A percentile compares a stretch with the other conserved stretches of the same genome.
These are phyloP conservation scores for Haberlea rhodopensis DNA, from an alignment of 257 asterid species.

Conservation along the genomic window DNA sequence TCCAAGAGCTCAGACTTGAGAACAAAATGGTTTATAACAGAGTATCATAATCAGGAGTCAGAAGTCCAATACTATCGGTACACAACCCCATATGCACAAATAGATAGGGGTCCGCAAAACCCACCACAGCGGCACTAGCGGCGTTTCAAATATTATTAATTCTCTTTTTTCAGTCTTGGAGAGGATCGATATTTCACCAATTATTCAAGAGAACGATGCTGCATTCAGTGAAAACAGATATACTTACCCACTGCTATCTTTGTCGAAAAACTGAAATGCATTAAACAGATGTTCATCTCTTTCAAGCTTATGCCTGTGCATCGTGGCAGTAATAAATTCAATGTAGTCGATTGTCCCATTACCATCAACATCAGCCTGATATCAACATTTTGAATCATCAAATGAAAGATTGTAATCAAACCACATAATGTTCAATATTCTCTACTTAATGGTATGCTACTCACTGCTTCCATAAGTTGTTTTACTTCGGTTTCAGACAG, in stretches of 20 bases:
- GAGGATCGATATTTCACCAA: neutral
- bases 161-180: too few species aligned
- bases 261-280: constrained; percentile 83
- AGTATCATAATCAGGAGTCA: neutral
- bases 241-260: constrained; percentile 88
- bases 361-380: constrained; percentile 97
- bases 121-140: too few species aligned
- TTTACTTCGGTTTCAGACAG: constrained; percentile 62
- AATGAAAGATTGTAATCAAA: constrained; percentile 14
- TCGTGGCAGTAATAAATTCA: constrained; percentile 89
- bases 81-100: neutral
- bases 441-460: constrained; percentile 20
- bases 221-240: neutral
- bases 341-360: constrained; percentile 88
- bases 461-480: constrained; percentile 78
- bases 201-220: constrained; percentile 1
- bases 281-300: constrained; percentile 77
- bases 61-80: neutral
- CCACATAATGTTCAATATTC: constrained; percentile 2
- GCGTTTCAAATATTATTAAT: too few species aligned
- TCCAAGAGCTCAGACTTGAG: neutral
- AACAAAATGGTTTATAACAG: neutral
- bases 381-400: constrained; percentile 12
- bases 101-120: too few species aligned
- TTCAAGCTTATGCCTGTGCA: constrained; percentile 93